Evolutionary conservation across 768 basidiomycete genomes (phyloP), one percentile per base, ranked within the genome.

Genomic region (Gymnopilus dilepis): DNA sequence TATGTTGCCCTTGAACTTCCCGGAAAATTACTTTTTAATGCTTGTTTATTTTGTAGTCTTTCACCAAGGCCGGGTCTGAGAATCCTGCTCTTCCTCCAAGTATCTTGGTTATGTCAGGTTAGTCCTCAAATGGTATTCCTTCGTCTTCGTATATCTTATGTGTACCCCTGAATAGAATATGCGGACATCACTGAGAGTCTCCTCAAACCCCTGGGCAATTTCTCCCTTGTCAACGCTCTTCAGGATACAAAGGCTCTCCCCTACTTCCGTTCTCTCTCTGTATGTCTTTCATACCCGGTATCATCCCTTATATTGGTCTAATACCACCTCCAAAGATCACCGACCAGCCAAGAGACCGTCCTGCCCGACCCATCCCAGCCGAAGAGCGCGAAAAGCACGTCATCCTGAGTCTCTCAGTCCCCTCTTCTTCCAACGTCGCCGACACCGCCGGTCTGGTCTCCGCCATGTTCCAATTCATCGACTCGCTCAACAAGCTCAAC

Each of bases 261-360:
- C 38, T 89, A 92, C 78, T 93, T 97, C 82, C 90, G 91, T 66
- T 94, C 91, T 37, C 83, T 97, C 65, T 87, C 94, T 48, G 91
- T 94, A 62, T 65, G 86, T 81, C 19, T 58, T 19, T 19, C 42
- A 63, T 55, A 22, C 34, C 38, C 34, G n/a, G 11, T 26, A 28
- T 43, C 59, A 50, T 52, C 51, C n/a, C 59, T 47, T 40, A 61
- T 28, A 11, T 34, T 28, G 42, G 54, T 41, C 48, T 57, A 64
- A 48, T 47, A 41, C 56, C 24, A 45, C 13, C 40, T 48, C 4
- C 42, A 30, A 65, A 88, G 86, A 84, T 95, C 56, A 94, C 95
- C 24, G 95, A 97, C 78, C 92, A 94, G 69, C 92, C 95, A 7
- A 80, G 87, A 55, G 80, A 82, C 22, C 87, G 91, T 57, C 95